Percentiles rank a stretch among this genome's conserved stretches.
Conservation (phyloP, 1,284 basidiomycete genomes). For the Blastosporella zonata region DNA sequence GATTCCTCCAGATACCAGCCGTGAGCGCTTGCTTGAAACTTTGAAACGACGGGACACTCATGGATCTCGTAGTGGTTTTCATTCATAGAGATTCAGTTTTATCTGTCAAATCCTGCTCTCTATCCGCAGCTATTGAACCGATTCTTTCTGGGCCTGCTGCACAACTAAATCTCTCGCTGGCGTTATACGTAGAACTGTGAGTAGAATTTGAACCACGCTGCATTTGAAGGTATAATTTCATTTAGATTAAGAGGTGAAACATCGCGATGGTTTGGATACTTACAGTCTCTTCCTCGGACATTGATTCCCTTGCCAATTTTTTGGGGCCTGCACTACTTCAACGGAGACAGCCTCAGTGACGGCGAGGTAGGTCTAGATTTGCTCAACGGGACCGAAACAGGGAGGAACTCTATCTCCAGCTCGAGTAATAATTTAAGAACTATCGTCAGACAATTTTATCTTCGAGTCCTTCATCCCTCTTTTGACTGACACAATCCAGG, state of each 20-base stretch:
- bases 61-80: slow-evolving; percentile 53
- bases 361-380: slow-evolving; percentile 38
- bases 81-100: slow-evolving; percentile 67
- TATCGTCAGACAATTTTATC: slow-evolving; percentile 23
- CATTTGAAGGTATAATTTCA: slow-evolving; percentile 3
- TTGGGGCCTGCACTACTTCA: slow-evolving; percentile 43
- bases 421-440: slow-evolving; percentile 19
- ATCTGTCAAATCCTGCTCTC: slow-evolving; percentile 53
- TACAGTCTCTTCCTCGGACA: slow-evolving; percentile 58
- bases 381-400: slow-evolving; percentile 47
- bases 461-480: not conserved
- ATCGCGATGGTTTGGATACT: slow-evolving; percentile 67
- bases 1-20: slow-evolving; percentile 38
- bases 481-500: slow-evolving; percentile 6
- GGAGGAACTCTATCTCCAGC: slow-evolving; percentile 20
- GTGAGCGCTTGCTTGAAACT: slow-evolving; percentile 28
- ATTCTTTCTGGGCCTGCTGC: slow-evolving; percentile 54
- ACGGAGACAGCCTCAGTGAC: slow-evolving; percentile 32
- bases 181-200: slow-evolving; percentile 63
- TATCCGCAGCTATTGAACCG: slow-evolving; percentile 40
- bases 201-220: slow-evolving; percentile 23
- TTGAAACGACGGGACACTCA: not conserved
- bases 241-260: slow-evolving; percentile 34
- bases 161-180: slow-evolving; percentile 57
- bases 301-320: slow-evolving; percentile 60